Percentiles rank a stretch among this genome's conserved stretches.
Evolutionary conservation across 495 filamentous ascomycete species (phyloP).

Genomic region (Aspergillus campestris): DNA sequence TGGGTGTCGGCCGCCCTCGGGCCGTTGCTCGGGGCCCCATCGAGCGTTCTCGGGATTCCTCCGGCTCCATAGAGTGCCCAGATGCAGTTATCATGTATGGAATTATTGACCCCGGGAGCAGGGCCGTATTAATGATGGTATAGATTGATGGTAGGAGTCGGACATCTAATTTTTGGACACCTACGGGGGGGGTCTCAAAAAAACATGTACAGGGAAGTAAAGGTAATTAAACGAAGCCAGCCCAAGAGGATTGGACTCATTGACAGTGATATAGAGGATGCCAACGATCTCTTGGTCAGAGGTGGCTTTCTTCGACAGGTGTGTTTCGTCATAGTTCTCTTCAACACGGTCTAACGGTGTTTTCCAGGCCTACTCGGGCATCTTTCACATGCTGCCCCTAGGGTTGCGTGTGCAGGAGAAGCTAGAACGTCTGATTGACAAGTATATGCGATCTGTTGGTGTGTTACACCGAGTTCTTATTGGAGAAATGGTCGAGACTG

Average conservation of each 20-base stretch:
- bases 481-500: constrained; percentile 1
- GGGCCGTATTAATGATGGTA: not conserved
- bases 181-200: constrained; percentile 62
- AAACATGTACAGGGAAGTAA: constrained; percentile 41
- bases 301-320: constrained; percentile 78
- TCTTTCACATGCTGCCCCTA: constrained; percentile 92
- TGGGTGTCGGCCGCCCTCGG: constrained; percentile 15
- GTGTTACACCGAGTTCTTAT: constrained; percentile 10
- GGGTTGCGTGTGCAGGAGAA: constrained; percentile 85
- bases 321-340: not conserved
- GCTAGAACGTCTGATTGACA: constrained; percentile 74
- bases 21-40: constrained; percentile 13
- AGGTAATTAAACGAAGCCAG: constrained; percentile 10
- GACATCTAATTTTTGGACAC: constrained; percentile 68
- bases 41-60: constrained; percentile 13
- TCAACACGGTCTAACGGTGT: not conserved
- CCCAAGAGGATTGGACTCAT: not conserved
- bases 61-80: constrained; percentile 8
- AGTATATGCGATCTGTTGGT: constrained; percentile 77
- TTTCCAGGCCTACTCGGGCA: constrained; percentile 66
- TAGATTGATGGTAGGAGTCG: constrained; percentile 52
- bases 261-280: constrained; percentile 43
- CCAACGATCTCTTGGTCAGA: constrained; percentile 63
- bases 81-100: constrained; percentile 18
- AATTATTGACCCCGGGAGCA: not conserved